Evolutionary conservation across 306 rosid species (phyloP).

Genomic region (Inga laurina): DNA sequence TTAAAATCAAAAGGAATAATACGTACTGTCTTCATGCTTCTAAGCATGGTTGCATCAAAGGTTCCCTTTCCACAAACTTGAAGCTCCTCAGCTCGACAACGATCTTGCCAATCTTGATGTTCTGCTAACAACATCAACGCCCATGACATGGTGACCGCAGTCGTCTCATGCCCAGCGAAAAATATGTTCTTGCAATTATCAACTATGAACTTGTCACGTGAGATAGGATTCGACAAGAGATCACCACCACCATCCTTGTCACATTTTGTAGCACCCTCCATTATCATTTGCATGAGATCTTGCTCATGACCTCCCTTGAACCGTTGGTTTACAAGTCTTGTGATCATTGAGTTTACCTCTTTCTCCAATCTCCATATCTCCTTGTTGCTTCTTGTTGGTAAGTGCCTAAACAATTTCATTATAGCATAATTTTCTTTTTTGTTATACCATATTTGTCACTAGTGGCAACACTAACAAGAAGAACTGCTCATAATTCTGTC

Average conservation of each 20-base stretch:
- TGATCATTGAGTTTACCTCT: constrained; percentile 50
- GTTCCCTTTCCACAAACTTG: constrained; percentile 35
- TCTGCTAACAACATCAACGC: constrained; percentile 43
- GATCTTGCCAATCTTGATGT: constrained; percentile 51
- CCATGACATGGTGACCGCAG: constrained; percentile 45
- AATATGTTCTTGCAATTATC: constrained; percentile 54
- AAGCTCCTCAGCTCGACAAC: constrained; percentile 36
- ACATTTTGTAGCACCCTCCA: constrained; percentile 52
- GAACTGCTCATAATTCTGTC: too few relatives aligned
- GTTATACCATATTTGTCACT: neutral
- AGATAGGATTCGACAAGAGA: constrained; percentile 9
- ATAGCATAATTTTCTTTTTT: neutral
- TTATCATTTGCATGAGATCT: constrained; percentile 69
- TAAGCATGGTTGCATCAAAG: constrained; percentile 36
- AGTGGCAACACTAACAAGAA: too few relatives aligned
- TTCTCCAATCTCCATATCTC: constrained; percentile 65
- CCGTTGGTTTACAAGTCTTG: constrained; percentile 47
- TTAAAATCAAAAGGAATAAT: neutral
- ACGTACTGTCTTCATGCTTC: constrained; percentile 43
- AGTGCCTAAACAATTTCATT: constrained; percentile 38
- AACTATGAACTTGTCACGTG: constrained; percentile 44
- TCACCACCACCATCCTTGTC: neutral
- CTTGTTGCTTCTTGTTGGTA: constrained; percentile 61
- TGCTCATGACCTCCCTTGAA: constrained; percentile 38
- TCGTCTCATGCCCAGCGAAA: constrained; percentile 52